Evolutionary conservation across 495 filamentous ascomycete genomes (phyloP), one percentile per base, ranked within the genome.

Genomic region (Aspergillus heteromorphus): DNA sequence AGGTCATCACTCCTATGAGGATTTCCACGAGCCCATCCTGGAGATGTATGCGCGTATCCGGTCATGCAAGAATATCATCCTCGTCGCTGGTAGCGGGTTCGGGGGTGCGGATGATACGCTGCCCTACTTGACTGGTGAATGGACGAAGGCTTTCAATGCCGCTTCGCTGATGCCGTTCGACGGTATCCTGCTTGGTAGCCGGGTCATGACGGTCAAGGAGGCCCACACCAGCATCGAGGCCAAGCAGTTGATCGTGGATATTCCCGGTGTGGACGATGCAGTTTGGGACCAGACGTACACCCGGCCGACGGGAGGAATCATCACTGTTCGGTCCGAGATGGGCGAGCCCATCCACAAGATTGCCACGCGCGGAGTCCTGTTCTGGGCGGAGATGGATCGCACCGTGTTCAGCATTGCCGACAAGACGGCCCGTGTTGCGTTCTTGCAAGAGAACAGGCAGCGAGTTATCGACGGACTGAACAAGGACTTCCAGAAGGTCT

Each of bases 1-100:
- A 54, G 76, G 76, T 38, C 76, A 79, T 56, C 76, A 79, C 57
- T 79, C 76, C 1, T 77, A 64, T 52, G 76, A 79, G 59, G 76
- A 79, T 53, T 79, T 79, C 59, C 76, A 79, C 57, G 56, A 67
- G 16, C 75, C 76, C 1, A 66, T 79, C 18, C 55, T 79, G 45
- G 67, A 72, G 48, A 65, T 69, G n/a, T 43, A 65, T 13, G 13
- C 10, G 1, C 34, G 34, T 4, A 38, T 38, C 34, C 11, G 34
- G 34, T 13, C 34, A 1, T 38, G 34, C 34, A 38, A 38, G 18
- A 79, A 79, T 54, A 68, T 79, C 23, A 69, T 78, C 21, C 61
- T 79, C 11, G 67, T 79, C 40, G 76, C 73, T 40, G 76, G 76
- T 23, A 77, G 73, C 61, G 76, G 76, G 6, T 79, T 79, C 54